These are phyloP conservation scores for Oryza rufipogon DNA, from an alignment of 176 grass and related monocot genomes.

Conservation along the genomic window DNA sequence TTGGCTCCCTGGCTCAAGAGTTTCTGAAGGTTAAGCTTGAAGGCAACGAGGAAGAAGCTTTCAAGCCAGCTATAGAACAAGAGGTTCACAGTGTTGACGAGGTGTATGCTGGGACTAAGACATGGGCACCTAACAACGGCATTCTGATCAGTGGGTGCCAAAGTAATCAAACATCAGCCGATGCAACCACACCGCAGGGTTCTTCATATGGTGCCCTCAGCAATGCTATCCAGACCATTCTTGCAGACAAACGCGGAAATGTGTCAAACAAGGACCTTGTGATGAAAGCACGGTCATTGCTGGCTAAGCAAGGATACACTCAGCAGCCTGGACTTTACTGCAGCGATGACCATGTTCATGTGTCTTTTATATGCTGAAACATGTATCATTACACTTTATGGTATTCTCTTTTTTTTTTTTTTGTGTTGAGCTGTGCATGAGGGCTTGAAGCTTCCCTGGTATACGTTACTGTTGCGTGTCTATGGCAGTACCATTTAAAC, in stretches of 20 bases:
- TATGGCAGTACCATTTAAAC: not conserved
- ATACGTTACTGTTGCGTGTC: conserved; percentile 8
- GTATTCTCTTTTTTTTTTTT: conserved; percentile 13
- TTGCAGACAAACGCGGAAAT: conserved; percentile 46
- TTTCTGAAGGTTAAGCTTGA: conserved; percentile 84
- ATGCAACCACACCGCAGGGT: conserved; percentile 70
- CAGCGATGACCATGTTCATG: conserved; percentile 73
- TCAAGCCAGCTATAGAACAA: conserved; percentile 77
- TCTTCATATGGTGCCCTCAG: conserved; percentile 78
- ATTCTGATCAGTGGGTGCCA: conserved; percentile 92
- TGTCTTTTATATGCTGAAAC: conserved; percentile 76
- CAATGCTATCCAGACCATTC: conserved; percentile 87
- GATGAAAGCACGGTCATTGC: conserved; percentile 58
- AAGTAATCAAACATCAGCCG: conserved; percentile 88
- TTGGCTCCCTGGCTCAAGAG: conserved; percentile 79
- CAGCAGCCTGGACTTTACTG: conserved; percentile 95
- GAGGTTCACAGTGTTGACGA: conserved; percentile 67
- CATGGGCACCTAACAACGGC: conserved; percentile 63
- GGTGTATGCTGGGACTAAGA: conserved; percentile 62
- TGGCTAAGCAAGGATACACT: conserved; percentile 77
- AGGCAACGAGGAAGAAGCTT: conserved; percentile 60
- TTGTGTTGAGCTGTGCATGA: conserved; percentile 17
- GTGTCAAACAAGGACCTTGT: conserved; percentile 78
- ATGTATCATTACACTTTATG: not conserved
- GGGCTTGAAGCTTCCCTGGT: conserved; percentile 23